phyloP scores from a whole-genome alignment of 164 flowering plant species.

The Paratinospora sagittata region DNA sequence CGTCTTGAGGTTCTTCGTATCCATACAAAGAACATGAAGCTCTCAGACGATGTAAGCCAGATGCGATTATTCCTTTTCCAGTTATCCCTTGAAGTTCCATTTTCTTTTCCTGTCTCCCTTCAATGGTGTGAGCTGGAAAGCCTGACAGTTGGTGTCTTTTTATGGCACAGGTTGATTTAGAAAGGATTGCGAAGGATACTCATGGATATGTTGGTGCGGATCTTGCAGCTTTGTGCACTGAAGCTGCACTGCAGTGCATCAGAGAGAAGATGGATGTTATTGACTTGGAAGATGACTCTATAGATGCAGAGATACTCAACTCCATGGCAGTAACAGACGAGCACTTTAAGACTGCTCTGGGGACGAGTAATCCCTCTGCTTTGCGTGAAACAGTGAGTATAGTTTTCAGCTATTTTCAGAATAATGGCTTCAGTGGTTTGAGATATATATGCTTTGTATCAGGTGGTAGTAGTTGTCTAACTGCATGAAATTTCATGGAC shows the following conservation, averaged over 20 bases:
- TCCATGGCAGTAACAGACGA: constrained; percentile 76
- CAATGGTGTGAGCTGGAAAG: background rate
- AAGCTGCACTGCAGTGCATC: constrained; percentile 76
- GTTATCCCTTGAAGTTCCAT: background rate
- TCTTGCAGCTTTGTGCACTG: constrained; percentile 71
- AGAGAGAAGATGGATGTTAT: no score
- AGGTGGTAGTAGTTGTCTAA: background rate
- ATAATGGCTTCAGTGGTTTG: background rate
- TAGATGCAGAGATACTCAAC: constrained; percentile 73
- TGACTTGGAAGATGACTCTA: constrained; percentile 68
- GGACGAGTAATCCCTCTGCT: constrained; percentile 74
- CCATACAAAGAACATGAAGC: constrained; percentile 83
- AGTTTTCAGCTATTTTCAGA: background rate
- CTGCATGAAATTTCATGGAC: background rate
- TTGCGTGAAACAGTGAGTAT: constrained; percentile 32
- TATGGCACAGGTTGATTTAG: constrained; percentile 52
- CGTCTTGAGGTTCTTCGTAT: constrained; percentile 79
- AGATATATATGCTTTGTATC: background rate
- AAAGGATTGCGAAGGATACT: constrained; percentile 57
- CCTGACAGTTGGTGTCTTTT: background rate
- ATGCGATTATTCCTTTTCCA: background rate
- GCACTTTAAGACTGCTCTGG: constrained; percentile 70
- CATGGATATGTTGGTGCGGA: constrained; percentile 81
- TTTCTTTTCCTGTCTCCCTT: background rate
- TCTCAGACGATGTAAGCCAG: constrained; percentile 56